phyloP scores from a whole-genome alignment of 495 filamentous ascomycete genomes.

The Penicillium paxilli region DNA sequence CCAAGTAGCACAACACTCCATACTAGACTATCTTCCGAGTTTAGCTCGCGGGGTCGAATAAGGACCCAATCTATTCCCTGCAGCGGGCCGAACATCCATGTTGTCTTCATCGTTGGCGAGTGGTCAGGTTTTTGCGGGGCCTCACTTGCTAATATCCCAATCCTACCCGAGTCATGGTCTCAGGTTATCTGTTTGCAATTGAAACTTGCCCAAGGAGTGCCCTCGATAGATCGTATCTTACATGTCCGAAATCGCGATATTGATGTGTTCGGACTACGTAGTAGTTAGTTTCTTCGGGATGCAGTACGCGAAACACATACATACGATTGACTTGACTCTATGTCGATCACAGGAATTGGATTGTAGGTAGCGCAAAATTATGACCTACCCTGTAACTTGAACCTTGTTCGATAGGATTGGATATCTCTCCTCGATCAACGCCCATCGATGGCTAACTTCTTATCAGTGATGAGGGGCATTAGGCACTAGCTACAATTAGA shows the following conservation, averaged over 20 bases:
- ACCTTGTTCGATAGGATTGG: not conserved
- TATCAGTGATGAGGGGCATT: too few species aligned
- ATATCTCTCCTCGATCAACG: not conserved
- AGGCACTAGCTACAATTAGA: too few species aligned
- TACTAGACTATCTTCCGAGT: constrained; percentile 11
- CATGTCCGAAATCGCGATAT: not conserved
- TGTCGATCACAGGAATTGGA: not conserved
- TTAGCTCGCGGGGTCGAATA: constrained; percentile 9
- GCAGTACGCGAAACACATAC: not conserved
- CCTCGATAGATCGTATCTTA: not conserved
- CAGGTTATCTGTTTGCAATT: not conserved
- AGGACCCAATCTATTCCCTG: constrained; percentile 15
- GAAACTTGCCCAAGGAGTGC: not conserved
- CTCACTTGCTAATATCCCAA: not conserved
- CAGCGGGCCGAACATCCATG: constrained; percentile 28
- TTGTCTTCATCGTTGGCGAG: not conserved
- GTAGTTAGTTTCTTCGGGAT: not conserved
- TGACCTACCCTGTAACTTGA: not conserved
- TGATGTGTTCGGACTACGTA: not conserved
- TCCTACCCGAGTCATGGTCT: not conserved
- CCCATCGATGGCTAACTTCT: too few species aligned
- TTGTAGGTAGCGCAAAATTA: not conserved
- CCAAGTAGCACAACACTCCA: too few species aligned
- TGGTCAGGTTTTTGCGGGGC: not conserved
- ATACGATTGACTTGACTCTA: not conserved